Evolutionary conservation across 2,329 filamentous ascomycete species (phyloP), one percentile per base, ranked within the genome.

Genomic region (Diaporthe caulivora): DNA sequence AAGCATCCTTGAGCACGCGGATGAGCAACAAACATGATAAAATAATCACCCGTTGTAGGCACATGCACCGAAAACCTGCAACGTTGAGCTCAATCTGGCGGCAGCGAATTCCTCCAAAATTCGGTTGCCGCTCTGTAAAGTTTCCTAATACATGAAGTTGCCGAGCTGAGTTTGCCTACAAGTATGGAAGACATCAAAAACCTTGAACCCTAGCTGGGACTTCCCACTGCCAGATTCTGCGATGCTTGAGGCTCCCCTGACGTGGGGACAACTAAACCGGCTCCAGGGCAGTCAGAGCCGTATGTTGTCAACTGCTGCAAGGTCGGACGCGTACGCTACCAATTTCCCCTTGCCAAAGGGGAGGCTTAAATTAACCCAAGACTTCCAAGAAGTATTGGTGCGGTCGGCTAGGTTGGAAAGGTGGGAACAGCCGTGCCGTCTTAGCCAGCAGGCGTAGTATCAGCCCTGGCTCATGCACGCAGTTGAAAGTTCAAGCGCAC

Each of bases 331-430:
- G 1, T 13, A 31, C 51, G 17, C 26, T 29, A 31, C 51, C 31
- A 21, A 55, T 29, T 5, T n/a, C 9, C n/a, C 29, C 54, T 8
- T 55, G 17, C 54, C 10, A 21, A 57, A 57, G 54, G 21, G n/a
- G n/a, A n/a, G 18, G 18, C 54, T 9, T 37, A 57, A 57, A 57
- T 57, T 57, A 18, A 37, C 18, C 54, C 54, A 57, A 57, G 54
- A 57, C 54, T 57, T 57, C 54, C 54, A 57, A 57, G 53, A 55
- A 34, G 29, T 11, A 57, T 8, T 57, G 18, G 54, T 57, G n/a
- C n/a, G 18, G 18, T n/a, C n/a, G 18, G 54, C 54, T 31, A 57
- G 37, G 54, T 57, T 31, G 54, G 54, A 57, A 24, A 40, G 31
- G 54, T 57, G 54, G 54, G 31, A 31, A 57, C 31, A 24, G 10